These are phyloP conservation scores for Bolboschoenus planiculmis DNA, from an alignment of 176 grass and related monocot species.

Conservation along the genomic window DNA sequence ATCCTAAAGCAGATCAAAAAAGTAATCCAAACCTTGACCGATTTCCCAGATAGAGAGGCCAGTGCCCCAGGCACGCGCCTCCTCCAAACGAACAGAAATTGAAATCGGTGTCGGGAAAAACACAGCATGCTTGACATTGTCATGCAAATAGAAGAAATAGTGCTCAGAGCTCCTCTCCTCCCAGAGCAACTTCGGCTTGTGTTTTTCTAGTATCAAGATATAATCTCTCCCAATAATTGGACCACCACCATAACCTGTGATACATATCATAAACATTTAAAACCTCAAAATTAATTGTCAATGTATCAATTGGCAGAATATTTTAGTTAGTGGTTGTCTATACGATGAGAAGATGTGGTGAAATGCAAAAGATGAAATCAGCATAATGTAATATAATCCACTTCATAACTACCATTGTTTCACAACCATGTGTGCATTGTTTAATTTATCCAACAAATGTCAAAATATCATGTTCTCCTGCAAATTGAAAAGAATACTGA, in stretches of 20 bases:
- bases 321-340: slow-evolving; percentile 1
- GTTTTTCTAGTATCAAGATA: slow-evolving; percentile 59
- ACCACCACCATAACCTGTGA: slow-evolving; percentile 47
- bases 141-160: slow-evolving; percentile 61
- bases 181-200: slow-evolving; percentile 67
- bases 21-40: slow-evolving; percentile 88
- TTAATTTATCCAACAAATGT: background rate
- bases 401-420: background rate
- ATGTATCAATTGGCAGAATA: slow-evolving; percentile 2
- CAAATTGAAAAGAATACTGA: background rate
- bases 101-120: slow-evolving; percentile 76
- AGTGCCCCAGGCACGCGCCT: slow-evolving; percentile 58
- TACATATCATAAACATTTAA: slow-evolving; percentile 12
- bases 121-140: slow-evolving; percentile 59
- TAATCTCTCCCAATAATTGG: slow-evolving; percentile 69
- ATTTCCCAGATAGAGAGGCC: slow-evolving; percentile 90
- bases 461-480: background rate
- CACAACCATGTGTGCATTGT: background rate
- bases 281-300: background rate
- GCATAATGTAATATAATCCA: background rate
- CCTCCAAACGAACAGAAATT: slow-evolving; percentile 61
- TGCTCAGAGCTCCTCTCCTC: slow-evolving; percentile 81
- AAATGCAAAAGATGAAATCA: background rate
- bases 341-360: background rate
- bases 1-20: slow-evolving; percentile 73